Evolutionary conservation across 495 filamentous ascomycete genomes (phyloP).

Genomic region (Aspergillus heteromorphus): DNA sequence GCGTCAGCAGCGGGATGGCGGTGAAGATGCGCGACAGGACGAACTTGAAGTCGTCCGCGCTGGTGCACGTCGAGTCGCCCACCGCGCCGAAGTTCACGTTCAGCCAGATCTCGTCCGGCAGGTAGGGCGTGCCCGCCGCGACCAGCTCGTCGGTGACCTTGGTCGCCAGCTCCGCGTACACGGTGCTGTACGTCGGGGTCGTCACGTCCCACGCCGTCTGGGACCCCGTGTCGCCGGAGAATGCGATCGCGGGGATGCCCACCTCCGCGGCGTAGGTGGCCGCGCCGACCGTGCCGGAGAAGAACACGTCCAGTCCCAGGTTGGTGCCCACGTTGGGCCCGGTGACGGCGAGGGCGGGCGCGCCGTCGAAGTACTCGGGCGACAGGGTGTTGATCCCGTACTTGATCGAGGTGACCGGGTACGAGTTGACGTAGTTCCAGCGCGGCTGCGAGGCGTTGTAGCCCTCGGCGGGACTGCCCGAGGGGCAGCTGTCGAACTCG

Average conservation of each 20-base stretch:
- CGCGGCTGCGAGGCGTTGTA: conserved; percentile 50
- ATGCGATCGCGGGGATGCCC: conserved; percentile 59
- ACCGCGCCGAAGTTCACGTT: conserved; percentile 63
- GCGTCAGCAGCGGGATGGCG: conserved; percentile 43
- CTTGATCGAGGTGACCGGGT: conserved; percentile 58
- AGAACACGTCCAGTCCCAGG: conserved; percentile 43
- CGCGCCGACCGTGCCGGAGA: conserved; percentile 61
- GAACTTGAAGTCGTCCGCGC: conserved; percentile 49
- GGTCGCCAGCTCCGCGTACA: conserved; percentile 57
- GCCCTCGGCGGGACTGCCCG: conserved; percentile 49
- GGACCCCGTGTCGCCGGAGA: conserved; percentile 48
- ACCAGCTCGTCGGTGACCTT: conserved; percentile 50
- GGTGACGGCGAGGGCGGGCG: conserved; percentile 54
- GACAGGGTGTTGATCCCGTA: conserved; percentile 55
- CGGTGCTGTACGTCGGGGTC: conserved; percentile 42
- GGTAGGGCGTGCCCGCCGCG: conserved; percentile 52
- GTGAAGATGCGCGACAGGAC: conserved; percentile 55
- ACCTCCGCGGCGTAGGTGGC: conserved; percentile 50
- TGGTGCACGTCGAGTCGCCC: conserved; percentile 37
- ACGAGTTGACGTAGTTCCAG: conserved; percentile 67
- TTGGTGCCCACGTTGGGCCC: conserved; percentile 62
- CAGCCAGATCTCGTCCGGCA: conserved; percentile 53
- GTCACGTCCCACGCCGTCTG: conserved; percentile 49
- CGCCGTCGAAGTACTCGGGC: conserved; percentile 44
- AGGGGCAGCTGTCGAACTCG: conserved; percentile 54